These are phyloP conservation scores for Pyrenochaeta sp. DNA, from an alignment of 2,329 filamentous ascomycete species.

Conservation along the genomic window DNA sequence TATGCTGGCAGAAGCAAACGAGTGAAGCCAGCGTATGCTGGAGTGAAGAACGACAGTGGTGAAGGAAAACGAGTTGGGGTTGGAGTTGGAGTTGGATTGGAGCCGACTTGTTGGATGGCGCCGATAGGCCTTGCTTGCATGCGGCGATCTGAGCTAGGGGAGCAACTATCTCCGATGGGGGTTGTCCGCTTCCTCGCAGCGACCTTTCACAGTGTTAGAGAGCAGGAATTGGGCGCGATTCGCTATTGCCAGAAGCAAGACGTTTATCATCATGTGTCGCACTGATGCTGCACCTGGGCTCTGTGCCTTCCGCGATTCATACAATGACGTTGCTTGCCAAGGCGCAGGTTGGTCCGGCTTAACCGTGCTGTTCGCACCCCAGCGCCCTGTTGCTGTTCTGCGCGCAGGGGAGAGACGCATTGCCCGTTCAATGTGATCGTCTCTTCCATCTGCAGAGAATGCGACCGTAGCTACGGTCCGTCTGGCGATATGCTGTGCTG, in stretches of 20 bases:
- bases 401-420: neutral
- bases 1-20: conserved; percentile 28
- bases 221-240: conserved; percentile 4
- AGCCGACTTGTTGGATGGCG: conserved; percentile 16
- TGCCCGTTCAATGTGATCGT: neutral
- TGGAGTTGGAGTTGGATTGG: conserved; percentile 6
- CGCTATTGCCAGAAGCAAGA: neutral
- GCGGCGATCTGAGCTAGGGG: conserved; percentile 12
- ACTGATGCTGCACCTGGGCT: neutral
- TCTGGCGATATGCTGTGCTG: neutral
- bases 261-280: neutral
- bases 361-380: conserved; percentile 12
- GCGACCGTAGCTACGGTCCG: no score
- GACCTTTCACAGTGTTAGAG: neutral
- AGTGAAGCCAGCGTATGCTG: conserved; percentile 32
- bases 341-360: conserved; percentile 5
- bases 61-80: conserved; percentile 10
- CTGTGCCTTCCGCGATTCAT: conserved; percentile 9
- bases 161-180: neutral
- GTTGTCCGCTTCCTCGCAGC: neutral
- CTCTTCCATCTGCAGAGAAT: neutral
- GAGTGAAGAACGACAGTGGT: conserved; percentile 18
- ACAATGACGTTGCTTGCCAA: conserved; percentile 27
- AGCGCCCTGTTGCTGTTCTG: neutral
- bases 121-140: conserved; percentile 13